Conservation (phyloP, 768 basidiomycete genomes). For the Kondoa malvinella region DNA sequence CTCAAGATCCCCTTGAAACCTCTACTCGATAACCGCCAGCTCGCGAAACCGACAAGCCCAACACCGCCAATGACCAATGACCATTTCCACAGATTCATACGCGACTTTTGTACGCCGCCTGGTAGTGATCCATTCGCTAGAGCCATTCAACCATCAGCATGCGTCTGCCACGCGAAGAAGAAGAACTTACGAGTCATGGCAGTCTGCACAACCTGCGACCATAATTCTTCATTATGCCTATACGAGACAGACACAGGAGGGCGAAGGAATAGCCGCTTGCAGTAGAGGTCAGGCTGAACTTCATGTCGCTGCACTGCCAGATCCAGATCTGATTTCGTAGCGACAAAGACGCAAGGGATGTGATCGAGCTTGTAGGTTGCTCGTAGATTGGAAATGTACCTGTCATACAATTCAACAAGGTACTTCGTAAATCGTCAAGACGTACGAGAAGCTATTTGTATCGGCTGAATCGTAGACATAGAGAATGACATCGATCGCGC, state of each 20-base stretch:
- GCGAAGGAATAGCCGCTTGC: slow-evolving; percentile 67
- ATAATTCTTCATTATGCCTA: slow-evolving; percentile 68
- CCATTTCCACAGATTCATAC: not conserved
- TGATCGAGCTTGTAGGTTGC: slow-evolving; percentile 94
- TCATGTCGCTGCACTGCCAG: slow-evolving; percentile 93
- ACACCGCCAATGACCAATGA: not conserved
- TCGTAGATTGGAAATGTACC: slow-evolving; percentile 35
- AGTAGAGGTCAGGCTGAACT: slow-evolving; percentile 96
- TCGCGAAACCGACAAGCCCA: not conserved
- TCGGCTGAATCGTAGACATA: slow-evolving; percentile 97
- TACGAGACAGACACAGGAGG: slow-evolving; percentile 90
- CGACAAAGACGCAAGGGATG: slow-evolving; percentile 88
- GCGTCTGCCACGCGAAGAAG: not conserved
- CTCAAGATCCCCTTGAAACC: not conserved
- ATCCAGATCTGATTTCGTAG: slow-evolving; percentile 96
- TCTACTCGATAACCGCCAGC: not conserved
- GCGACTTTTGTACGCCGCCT: not conserved
- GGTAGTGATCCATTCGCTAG: not conserved
- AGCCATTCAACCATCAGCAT: not conserved
- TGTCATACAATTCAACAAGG: not conserved
- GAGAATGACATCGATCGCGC: slow-evolving; percentile 80
- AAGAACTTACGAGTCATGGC: slow-evolving; percentile 58
- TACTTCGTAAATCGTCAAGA: slow-evolving; percentile 79
- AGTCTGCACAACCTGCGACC: slow-evolving; percentile 64
- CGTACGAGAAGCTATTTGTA: slow-evolving; percentile 96